Evolutionary conservation across 1,284 basidiomycete species (phyloP).

Genomic region (Cutaneotrichosporon sp.): DNA sequence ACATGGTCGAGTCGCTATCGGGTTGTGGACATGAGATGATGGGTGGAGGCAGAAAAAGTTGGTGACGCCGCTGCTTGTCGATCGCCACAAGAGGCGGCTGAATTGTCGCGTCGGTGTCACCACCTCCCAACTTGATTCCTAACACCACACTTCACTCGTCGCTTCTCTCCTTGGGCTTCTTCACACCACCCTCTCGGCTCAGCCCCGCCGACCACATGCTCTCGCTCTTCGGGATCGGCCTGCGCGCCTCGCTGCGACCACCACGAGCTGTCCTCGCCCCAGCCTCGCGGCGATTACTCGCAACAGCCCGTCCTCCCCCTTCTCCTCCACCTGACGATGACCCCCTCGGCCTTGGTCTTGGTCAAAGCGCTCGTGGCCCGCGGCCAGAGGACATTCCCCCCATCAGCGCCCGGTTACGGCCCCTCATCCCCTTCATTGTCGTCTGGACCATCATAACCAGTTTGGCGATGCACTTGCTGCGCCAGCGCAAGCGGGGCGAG

Average conservation of each 20-base stretch:
- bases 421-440: conserved; percentile 45
- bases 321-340: neutral
- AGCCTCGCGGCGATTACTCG: neutral
- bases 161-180: no score
- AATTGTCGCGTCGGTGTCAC: no score
- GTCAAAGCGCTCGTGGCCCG: neutral
- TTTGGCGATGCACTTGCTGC: conserved; percentile 40
- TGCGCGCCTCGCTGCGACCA: no score
- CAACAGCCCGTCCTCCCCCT: neutral
- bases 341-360: neutral
- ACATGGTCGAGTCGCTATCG: neutral
- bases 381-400: conserved; percentile 25
- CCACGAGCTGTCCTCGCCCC: neutral
- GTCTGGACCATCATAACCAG: conserved; percentile 46
- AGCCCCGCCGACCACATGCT: no score
- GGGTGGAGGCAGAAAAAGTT: neutral
- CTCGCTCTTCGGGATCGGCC: no score
- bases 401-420: conserved; percentile 36
- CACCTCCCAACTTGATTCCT: no score
- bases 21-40: neutral
- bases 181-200: no score
- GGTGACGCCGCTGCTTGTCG: no score
- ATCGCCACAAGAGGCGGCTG: no score
- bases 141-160: no score
- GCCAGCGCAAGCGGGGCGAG: conserved; percentile 25